Base-by-base conservation (phyloP, 2,329 filamentous ascomycete species). In the Sporothrix curviconia region DNA sequence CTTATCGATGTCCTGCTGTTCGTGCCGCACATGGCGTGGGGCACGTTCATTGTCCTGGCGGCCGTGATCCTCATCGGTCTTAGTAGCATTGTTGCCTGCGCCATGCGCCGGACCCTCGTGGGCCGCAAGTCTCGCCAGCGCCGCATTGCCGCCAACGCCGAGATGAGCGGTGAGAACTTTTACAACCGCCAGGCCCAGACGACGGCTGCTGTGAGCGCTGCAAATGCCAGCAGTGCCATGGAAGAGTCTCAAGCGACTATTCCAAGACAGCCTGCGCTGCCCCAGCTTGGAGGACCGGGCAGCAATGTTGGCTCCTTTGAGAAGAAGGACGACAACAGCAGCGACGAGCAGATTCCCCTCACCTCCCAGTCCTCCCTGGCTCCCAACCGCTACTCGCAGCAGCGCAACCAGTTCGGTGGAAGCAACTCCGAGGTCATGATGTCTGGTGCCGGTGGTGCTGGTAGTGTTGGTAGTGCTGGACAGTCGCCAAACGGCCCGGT, bases 91-190 rank as follows among this genome's bases (percentile, higher is more conserved):
- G 85, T 96, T 36, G 92, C 91, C 8, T 99, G 92, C 70, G 91
- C 90, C 22, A 97, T 97, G 91, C 87, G 94, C 62, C 85, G 92
- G 60, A 95, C 92, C 2, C 77, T 97, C 58, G 89, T 96, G 60
- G 89, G 89, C 71, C 84, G 92, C 65, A 96, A 96, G 75, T 89
- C 92, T n/a, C 83, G 92, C 61, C 92, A 94, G 78, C 90, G 86
- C 76, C 84, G 90, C 46, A 95, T 97, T 68, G 90, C 85, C 2
- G 89, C 95, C 71, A 96, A 97, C 69, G 90, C 92, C 7, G 92
- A 97, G 69, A 97, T 97, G 92, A 97, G 89, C 69, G 92, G 92
- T 28, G 85, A 94, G 66, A 94, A 92, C 68, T 96, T 87, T 70
- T 96, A 95, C 72, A 87, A 86, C 66, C 80, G 86, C 59, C 83